Percentiles rank a stretch among this genome's conserved stretches.
phyloP scores from a whole-genome alignment of 108 stramenopile species.

The Hondaea fermentalgiana region DNA sequence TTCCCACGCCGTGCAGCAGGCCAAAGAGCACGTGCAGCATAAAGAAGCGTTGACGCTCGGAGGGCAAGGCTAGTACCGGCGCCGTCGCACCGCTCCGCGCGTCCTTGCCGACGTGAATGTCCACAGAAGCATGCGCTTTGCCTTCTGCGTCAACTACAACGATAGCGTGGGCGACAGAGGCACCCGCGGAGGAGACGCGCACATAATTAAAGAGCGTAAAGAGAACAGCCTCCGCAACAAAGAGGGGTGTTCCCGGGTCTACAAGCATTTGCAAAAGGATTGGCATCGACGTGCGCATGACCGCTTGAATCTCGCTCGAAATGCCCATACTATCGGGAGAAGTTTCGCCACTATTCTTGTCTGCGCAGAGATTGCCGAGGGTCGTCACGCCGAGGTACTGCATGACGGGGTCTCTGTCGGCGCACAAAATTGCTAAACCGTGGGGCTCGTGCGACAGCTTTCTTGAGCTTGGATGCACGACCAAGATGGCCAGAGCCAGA shows the following conservation, averaged over 20 bases:
- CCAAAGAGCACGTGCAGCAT: not conserved
- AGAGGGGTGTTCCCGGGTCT: not conserved
- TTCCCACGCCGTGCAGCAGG: not conserved
- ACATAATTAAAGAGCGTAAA: not conserved
- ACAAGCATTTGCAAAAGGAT: not conserved
- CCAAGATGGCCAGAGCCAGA: not conserved
- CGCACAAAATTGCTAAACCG: not conserved
- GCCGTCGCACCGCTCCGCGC: not conserved
- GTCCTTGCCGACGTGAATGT: not conserved
- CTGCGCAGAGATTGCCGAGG: not conserved
- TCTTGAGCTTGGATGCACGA: not conserved
- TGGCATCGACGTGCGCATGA: not conserved
- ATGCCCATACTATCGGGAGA: too few relatives aligned
- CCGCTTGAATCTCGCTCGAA: not conserved
- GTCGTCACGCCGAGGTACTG: not conserved
- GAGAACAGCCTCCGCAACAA: not conserved
- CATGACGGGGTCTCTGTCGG: not conserved
- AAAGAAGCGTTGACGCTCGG: not conserved
- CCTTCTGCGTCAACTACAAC: not conserved
- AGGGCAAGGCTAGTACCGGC: not conserved
- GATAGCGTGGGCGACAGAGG: not conserved
- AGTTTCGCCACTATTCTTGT: not conserved
- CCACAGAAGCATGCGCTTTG: not conserved
- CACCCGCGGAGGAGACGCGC: not conserved
- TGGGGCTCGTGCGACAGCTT: not conserved